These are phyloP conservation scores for Pythium folliculosum DNA, from an alignment of 352 stramenopile species.

Conservation along the genomic window DNA sequence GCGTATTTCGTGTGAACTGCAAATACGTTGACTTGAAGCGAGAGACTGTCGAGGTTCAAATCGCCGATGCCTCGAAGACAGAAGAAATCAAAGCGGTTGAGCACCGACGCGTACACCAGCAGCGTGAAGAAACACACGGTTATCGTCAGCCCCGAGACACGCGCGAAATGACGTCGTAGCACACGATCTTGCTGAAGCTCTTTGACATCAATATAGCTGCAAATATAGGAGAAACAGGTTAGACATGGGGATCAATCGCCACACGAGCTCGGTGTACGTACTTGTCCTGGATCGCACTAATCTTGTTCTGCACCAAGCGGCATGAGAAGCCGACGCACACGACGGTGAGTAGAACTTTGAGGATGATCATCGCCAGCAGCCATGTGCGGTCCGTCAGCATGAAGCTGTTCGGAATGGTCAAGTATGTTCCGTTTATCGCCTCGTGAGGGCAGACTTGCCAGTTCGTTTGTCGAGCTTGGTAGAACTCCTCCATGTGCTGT, in stretches of 20 bases:
- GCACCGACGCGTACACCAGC: constrained; percentile 54
- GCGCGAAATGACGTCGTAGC: constrained; percentile 39
- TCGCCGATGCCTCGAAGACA: constrained; percentile 39
- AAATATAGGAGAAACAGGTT: constrained; percentile 9
- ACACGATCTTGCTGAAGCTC: constrained; percentile 64
- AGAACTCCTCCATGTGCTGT: constrained; percentile 32
- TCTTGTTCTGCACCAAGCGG: constrained; percentile 53
- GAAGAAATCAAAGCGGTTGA: constrained; percentile 60
- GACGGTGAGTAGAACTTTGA: constrained; percentile 42
- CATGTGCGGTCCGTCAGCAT: constrained; percentile 52
- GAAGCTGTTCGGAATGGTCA: constrained; percentile 38
- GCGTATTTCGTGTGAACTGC: constrained; percentile 40
- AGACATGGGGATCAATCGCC: background rate
- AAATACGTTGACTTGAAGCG: constrained; percentile 44
- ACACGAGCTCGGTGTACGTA: constrained; percentile 28
- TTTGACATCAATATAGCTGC: constrained; percentile 67
- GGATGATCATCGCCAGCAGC: constrained; percentile 40
- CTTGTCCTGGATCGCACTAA: constrained; percentile 68
- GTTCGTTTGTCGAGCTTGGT: constrained; percentile 10
- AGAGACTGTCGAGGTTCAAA: constrained; percentile 33
- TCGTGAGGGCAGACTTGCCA: constrained; percentile 10
- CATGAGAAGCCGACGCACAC: constrained; percentile 35
- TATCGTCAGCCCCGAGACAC: constrained; percentile 42
- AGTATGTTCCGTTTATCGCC: constrained; percentile 26
- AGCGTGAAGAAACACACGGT: constrained; percentile 52